Evolutionary conservation across 208 protist species (phyloP).

Genomic region (Herpetomonas tarakana): DNA sequence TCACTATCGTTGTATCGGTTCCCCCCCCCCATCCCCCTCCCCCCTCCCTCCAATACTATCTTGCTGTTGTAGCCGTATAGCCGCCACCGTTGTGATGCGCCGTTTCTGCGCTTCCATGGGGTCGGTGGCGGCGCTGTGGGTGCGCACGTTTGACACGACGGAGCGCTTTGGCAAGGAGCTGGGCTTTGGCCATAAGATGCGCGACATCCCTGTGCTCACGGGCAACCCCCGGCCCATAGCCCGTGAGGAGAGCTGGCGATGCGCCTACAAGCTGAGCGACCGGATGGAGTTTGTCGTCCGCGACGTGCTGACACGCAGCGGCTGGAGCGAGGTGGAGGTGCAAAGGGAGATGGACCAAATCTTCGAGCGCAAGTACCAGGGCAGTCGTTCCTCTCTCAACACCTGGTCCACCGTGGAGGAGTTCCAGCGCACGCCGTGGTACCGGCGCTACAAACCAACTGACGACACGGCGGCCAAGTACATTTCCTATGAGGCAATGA

Average conservation of each 20-base stretch:
- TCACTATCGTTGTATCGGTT: too few relatives aligned
- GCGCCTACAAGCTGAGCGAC: constrained; percentile 81
- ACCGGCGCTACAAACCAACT: constrained; percentile 81
- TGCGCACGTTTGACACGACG: constrained; percentile 56
- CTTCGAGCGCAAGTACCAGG: constrained; percentile 61
- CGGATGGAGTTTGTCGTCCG: constrained; percentile 80
- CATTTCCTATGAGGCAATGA: constrained; percentile 89
- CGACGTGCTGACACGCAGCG: constrained; percentile 59
- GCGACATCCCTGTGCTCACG: constrained; percentile 84
- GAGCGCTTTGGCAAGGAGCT: constrained; percentile 78
- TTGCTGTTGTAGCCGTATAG: neutral
- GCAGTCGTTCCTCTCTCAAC: constrained; percentile 73
- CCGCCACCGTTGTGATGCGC: neutral
- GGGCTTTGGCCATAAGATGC: constrained; percentile 83
- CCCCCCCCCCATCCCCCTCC: neutral
- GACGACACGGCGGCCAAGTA: constrained; percentile 76
- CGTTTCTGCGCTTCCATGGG: too few relatives aligned
- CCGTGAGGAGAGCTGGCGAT: constrained; percentile 78
- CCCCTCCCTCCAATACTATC: neutral
- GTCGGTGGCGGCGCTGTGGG: neutral
- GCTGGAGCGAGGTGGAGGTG: constrained; percentile 64
- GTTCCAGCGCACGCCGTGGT: constrained; percentile 89
- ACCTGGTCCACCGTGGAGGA: constrained; percentile 88
- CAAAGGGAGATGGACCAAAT: constrained; percentile 82
- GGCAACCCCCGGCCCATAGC: constrained; percentile 76